phyloP scores from a whole-genome alignment of 257 asterid genomes.

The Knoxia roxburghii region DNA sequence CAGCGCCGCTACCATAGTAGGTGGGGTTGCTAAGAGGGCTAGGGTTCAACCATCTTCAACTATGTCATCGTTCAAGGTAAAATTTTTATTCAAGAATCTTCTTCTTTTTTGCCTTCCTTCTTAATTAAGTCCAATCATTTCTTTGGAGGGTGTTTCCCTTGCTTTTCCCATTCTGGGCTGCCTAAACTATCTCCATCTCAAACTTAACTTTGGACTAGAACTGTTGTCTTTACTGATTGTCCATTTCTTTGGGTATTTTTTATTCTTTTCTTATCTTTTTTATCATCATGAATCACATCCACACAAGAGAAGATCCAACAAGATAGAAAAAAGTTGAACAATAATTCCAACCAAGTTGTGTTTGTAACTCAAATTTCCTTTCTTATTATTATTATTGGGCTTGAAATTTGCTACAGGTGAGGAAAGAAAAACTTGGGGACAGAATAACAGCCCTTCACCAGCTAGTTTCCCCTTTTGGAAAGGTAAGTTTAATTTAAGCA shows the following conservation, averaged over 20 bases:
- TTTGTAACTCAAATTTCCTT: neutral
- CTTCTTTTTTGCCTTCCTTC: no score
- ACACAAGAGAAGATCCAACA: slow-evolving; percentile 25
- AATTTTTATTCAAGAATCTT: no score
- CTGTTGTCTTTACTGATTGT: slow-evolving; percentile 64
- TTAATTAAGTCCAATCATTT: no score
- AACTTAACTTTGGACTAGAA: slow-evolving; percentile 39
- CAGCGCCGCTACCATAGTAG: slow-evolving; percentile 42
- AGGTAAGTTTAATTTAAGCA: slow-evolving; percentile 42
- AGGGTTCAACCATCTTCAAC: slow-evolving; percentile 60
- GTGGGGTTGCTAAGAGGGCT: slow-evolving; percentile 63
- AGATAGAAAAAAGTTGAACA: neutral
- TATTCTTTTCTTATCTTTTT: slow-evolving; percentile 40
- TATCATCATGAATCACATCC: slow-evolving; percentile 33
- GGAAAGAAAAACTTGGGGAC: slow-evolving; percentile 81
- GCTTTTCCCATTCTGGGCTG: no score
- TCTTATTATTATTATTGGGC: slow-evolving; percentile 6
- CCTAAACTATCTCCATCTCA: slow-evolving; percentile 12
- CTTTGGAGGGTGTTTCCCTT: no score
- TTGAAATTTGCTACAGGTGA: slow-evolving; percentile 54
- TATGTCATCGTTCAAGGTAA: slow-evolving; percentile 68
- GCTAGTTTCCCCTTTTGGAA: slow-evolving; percentile 87
- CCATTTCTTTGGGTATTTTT: slow-evolving; percentile 19
- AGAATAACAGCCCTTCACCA: slow-evolving; percentile 87
- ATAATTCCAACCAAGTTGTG: slow-evolving; percentile 14